A percentile compares a stretch with the other conserved stretches of the same genome.
These are phyloP conservation scores for Kandelia obovata DNA, from an alignment of 345 rosid genomes.

Conservation along the genomic window DNA sequence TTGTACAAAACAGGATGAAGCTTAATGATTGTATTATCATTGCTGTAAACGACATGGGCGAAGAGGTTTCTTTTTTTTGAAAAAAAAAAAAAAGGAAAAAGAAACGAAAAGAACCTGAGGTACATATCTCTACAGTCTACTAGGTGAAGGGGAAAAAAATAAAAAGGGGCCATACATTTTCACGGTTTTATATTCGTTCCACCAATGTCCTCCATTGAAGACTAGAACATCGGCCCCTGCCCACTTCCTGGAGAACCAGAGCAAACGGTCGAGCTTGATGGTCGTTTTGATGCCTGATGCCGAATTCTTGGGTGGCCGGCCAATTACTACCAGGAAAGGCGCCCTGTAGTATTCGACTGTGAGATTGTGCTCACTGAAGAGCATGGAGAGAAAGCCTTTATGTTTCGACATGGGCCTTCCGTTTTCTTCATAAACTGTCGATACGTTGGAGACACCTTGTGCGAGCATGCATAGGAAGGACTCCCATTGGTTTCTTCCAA, in stretches of 20 bases:
- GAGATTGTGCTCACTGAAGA: conserved; percentile 63
- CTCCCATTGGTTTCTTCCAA: conserved; percentile 95
- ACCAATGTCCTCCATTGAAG: conserved; percentile 84
- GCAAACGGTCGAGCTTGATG: conserved; percentile 56
- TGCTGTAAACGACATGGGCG: neutral
- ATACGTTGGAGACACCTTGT: conserved; percentile 48
- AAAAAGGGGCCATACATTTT: conserved; percentile 25
- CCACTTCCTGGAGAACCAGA: conserved; percentile 66
- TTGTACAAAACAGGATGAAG: neutral
- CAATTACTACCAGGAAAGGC: conserved; percentile 60
- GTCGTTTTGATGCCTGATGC: conserved; percentile 35
- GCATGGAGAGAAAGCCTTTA: conserved; percentile 80
- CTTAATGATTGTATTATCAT: neutral
- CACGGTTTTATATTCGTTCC: conserved; percentile 67
- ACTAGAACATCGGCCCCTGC: conserved; percentile 63
- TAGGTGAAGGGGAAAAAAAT: neutral
- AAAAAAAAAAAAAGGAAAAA: neutral
- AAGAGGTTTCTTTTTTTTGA: neutral
- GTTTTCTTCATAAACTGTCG: conserved; percentile 61
- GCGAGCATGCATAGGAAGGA: conserved; percentile 73
- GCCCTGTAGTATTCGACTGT: conserved; percentile 71
- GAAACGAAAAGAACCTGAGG: too few relatives aligned
- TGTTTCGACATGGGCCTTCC: conserved; percentile 74
- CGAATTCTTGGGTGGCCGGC: conserved; percentile 54
- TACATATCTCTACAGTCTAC: neutral